Evolutionary conservation across 2,329 filamentous ascomycete genomes (phyloP).

Genomic region (Monosporascus ibericus): DNA sequence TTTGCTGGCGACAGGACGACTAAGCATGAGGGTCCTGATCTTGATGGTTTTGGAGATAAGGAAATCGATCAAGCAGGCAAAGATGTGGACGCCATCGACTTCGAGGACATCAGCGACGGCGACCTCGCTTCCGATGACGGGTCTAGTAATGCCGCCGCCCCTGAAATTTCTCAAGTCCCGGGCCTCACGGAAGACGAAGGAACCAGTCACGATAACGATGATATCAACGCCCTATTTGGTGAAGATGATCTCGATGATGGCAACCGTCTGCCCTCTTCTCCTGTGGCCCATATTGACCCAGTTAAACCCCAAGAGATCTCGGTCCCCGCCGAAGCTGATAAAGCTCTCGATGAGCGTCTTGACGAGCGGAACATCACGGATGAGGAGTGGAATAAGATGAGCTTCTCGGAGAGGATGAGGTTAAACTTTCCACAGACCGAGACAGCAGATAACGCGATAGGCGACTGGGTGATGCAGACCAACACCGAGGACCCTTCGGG

Average conservation of each 20-base stretch:
- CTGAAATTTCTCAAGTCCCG: constrained; percentile 39
- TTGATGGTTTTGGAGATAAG: constrained; percentile 34
- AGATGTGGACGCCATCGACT: constrained; percentile 88
- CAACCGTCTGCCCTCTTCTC: constrained; percentile 37
- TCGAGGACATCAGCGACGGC: constrained; percentile 84
- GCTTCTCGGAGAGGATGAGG: constrained; percentile 29
- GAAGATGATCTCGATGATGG: constrained; percentile 44
- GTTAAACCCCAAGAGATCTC: constrained; percentile 1
- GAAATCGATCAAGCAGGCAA: constrained; percentile 66
- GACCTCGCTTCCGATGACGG: constrained; percentile 71
- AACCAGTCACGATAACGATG: constrained; percentile 50
- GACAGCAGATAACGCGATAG: constrained; percentile 28
- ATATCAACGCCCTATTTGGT: constrained; percentile 61
- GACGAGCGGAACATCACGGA: constrained; percentile 22
- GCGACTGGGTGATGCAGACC: constrained; percentile 27
- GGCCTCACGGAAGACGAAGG: constrained; percentile 54
- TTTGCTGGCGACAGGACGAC: constrained; percentile 41
- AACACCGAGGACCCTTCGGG: constrained; percentile 56
- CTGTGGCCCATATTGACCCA: constrained; percentile 29
- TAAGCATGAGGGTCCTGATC: constrained; percentile 39
- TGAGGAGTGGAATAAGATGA: constrained; percentile 28
- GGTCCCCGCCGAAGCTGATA: constrained; percentile 4
- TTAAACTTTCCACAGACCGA: constrained; percentile 41
- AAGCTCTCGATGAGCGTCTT: constrained; percentile 3
- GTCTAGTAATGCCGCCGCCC: constrained; percentile 22